phyloP scores from a whole-genome alignment of 2,329 filamentous ascomycete genomes.

The Colletotrichum sansevieriae region DNA sequence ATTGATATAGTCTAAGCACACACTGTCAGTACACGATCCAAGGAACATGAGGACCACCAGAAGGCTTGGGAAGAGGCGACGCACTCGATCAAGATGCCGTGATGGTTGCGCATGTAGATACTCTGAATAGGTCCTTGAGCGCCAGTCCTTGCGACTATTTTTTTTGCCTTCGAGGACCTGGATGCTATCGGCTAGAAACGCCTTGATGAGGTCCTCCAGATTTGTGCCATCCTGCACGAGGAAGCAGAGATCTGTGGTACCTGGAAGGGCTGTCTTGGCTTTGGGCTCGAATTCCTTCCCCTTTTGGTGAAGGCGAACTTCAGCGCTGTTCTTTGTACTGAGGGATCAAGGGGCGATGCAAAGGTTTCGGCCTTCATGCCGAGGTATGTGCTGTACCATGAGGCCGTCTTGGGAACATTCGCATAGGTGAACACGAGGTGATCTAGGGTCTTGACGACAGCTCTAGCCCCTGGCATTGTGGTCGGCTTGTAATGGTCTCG shows the following conservation, averaged over 20 bases:
- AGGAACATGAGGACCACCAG: neutral
- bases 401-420: slow-evolving; percentile 60
- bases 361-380: slow-evolving; percentile 70
- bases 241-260: slow-evolving; percentile 72
- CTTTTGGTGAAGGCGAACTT: slow-evolving; percentile 69
- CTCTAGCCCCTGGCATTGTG: slow-evolving; percentile 30
- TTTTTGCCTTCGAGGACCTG: slow-evolving; percentile 63
- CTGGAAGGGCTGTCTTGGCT: slow-evolving; percentile 64
- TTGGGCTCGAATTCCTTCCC: slow-evolving; percentile 73
- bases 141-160: slow-evolving; percentile 67
- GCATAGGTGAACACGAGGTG: slow-evolving; percentile 72
- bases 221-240: slow-evolving; percentile 60
- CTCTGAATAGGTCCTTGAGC: slow-evolving; percentile 67
- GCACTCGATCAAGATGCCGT: slow-evolving; percentile 73
- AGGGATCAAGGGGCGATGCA: slow-evolving; percentile 53
- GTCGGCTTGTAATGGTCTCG: neutral
- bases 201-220: slow-evolving; percentile 59
- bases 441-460: slow-evolving; percentile 63
- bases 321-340: slow-evolving; percentile 62
- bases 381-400: slow-evolving; percentile 68
- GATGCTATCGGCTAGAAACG: slow-evolving; percentile 58
- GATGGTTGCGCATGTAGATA: slow-evolving; percentile 72
- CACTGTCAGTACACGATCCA: neutral
- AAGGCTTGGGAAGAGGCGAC: slow-evolving; percentile 43
- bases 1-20: slow-evolving; percentile 14